Conservation (phyloP, 2,329 filamentous ascomycete species). For the Talaromyces sp. region DNA sequence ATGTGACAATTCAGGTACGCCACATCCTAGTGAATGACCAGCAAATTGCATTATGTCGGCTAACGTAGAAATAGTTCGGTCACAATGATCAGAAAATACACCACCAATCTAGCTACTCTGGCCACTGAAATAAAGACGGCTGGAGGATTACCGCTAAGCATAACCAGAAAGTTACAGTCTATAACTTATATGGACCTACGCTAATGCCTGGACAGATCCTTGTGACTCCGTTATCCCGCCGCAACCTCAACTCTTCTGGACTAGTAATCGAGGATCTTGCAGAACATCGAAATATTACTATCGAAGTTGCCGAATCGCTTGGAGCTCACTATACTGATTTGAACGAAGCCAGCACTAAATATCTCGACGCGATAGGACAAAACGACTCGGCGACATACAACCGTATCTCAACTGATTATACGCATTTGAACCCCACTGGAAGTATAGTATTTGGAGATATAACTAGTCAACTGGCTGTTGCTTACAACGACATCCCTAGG, state of each 20-base stretch:
- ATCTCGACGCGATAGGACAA: constrained; percentile 8
- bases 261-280: constrained; percentile 1
- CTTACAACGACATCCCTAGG: neutral
- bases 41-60: neutral
- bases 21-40: neutral
- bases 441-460: constrained; percentile 8
- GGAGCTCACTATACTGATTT: neutral
- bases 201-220: neutral
- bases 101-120: neutral
- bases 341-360: constrained; percentile 6
- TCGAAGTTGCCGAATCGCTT: neutral
- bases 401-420: constrained; percentile 1
- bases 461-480: constrained; percentile 4
- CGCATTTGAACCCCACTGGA: constrained; percentile 9
- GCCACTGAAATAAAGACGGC: neutral
- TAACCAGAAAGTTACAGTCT: neutral
- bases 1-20: constrained; percentile 5
- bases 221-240: constrained; percentile 8
- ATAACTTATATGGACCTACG: neutral
- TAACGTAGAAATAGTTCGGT: neutral
- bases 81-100: constrained; percentile 15
- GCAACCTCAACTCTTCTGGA: constrained; percentile 10
- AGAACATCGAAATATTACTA: constrained; percentile 5
- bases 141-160: neutral
- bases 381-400: constrained; percentile 7